Evolutionary conservation across 2,329 filamentous ascomycete species (phyloP).

Genomic region (Aurifilum marmelostoma): DNA sequence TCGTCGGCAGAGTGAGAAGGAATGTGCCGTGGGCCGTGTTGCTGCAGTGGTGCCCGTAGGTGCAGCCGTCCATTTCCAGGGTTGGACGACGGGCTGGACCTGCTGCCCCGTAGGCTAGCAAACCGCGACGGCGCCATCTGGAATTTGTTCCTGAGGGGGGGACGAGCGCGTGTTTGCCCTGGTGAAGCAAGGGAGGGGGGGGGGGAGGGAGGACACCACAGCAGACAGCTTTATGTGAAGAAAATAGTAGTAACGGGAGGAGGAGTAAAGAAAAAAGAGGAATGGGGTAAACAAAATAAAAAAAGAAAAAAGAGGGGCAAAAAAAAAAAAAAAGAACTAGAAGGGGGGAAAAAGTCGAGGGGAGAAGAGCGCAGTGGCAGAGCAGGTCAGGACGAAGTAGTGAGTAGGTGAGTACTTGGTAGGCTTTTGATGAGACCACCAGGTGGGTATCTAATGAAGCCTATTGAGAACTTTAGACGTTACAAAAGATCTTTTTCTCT

Average conservation of each 20-base stretch:
- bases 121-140: conserved; percentile 46
- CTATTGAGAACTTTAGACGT: background rate
- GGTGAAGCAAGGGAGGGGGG: conserved; percentile 6
- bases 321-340: background rate
- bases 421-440: background rate
- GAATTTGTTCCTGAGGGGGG: conserved; percentile 16
- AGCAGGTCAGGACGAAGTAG: background rate
- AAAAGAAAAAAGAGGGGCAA: background rate
- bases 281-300: background rate
- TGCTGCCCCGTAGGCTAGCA: conserved; percentile 44
- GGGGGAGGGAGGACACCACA: background rate
- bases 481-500: background rate
- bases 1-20: conserved; percentile 42
- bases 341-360: background rate
- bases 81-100: conserved; percentile 14
- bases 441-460: background rate
- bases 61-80: conserved; percentile 6
- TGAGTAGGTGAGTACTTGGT: background rate
- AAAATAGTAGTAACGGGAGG: background rate
- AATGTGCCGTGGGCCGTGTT: conserved; percentile 12
- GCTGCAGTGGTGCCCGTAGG: background rate
- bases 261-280: background rate
- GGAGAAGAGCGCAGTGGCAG: background rate
- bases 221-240: background rate
- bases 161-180: background rate